Evolutionary conservation across 1,284 basidiomycete species (phyloP), one percentile per base, ranked within the genome.

Genomic region (Fistulinella cinereoalba): DNA sequence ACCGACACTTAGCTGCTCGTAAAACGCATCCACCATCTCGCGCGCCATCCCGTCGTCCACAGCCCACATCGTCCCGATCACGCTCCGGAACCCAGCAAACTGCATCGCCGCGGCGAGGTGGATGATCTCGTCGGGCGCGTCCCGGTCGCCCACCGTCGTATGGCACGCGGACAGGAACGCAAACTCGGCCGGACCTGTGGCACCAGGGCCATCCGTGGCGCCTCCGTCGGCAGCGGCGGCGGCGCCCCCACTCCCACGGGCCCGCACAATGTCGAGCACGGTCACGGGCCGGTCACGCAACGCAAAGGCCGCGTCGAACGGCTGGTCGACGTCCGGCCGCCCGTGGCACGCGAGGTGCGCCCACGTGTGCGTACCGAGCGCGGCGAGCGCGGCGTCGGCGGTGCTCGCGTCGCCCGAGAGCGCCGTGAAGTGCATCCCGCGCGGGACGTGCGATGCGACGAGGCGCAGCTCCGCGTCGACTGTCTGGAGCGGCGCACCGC

Each of bases 291-390:
- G 53, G 23, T 64, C 61, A 6, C 56, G 37, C 5, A 70, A 46
- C 1, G 54, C 51, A 28, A 71, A 68, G 0, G 53, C 49, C 0
- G 66, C 57, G 2, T 62, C 54, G 15, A 71, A 66, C 0, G 69
- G 67, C 2, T 58, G 53, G 0, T 49, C 19, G 1, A 31, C 8
- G 22, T 52, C 38, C 4, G 53, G 47, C 0, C 24, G 45, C 0
- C 54, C 67, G 23, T 67, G 66, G 6, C 60, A 68, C 1, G 64
- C 58, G 7, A 70, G 41, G 24, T 69, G 65, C 0, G 46, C 51
- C 57, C 67, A 67, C 0, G 49, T 22, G 34, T 62, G 58, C 6
- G 51, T 44, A 16, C 47, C 31, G 11, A 65, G 43, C 19, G 49
- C 51, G 15, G 37, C 1, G 31, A 47, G 25, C 8, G 55, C 51